Base-by-base conservation (phyloP, 345 rosid species). In the Melastoma malabathricum region DNA sequence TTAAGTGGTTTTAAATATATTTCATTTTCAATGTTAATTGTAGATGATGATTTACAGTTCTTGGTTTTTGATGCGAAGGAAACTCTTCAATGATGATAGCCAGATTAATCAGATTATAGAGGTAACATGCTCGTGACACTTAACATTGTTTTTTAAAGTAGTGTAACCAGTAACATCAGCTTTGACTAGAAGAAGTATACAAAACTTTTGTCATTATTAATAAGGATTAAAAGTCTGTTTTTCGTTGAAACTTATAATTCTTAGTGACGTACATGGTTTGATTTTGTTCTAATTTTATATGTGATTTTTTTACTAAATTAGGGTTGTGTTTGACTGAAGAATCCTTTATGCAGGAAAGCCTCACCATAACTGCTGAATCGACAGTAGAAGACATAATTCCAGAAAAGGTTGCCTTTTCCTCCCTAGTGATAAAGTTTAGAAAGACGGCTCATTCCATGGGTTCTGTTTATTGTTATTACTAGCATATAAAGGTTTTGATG, bases 11-110 rank as follows among this genome's bases (percentile, higher is more conserved):
- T 31, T 22, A 19, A 10, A 16, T 31, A 29, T 45, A n/a, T n/a
- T 34, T 51, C 17, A 18, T 51, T 6, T 23, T 15, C 9, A 27
- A 5, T 10, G 19, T 15, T 27, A 34, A 31, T 15, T 51, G 17
- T 18, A 31, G 31, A 16, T 31, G 41, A 43, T 3, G 49, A 13
- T 44, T 16, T 29, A 52, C 45, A 9, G 39, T 15, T 13, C 41
- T 59, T 46, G 54, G 43, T 57, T 52, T 48, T 47, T 51, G 52
- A 39, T 16, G 58, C 57, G 72, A 72, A 84, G 96, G 78, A 79
- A 71, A 70, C 62, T 82, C 59, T 78, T 84, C 49, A 64, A 57
- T 44, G 74, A 79, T 64, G 64, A 64, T 57, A 61, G 44, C 51
- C 63, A 44, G 19, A 62, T 41, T 15, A 71, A 63, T 60, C 71